Evolutionary conservation across 768 basidiomycete genomes (phyloP).

Genomic region (Lentinula aciculospora): DNA sequence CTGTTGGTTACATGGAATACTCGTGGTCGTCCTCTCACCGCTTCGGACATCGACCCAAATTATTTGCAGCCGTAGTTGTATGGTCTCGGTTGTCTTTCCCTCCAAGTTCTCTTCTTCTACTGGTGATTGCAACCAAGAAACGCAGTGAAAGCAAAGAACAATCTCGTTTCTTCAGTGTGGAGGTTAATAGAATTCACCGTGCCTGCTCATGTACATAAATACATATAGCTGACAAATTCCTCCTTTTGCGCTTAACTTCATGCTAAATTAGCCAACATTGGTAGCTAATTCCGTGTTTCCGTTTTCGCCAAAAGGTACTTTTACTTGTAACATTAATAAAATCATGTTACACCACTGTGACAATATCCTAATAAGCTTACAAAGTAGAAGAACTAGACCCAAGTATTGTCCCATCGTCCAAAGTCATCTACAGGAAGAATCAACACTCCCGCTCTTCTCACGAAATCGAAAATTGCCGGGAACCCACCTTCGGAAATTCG

Average conservation of each 20-base stretch:
- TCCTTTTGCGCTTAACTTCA: background rate
- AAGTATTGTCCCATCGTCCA: slow-evolving; percentile 13
- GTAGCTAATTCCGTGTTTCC: background rate
- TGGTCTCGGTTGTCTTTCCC: background rate
- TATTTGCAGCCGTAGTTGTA: background rate
- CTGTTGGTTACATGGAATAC: slow-evolving; percentile 11
- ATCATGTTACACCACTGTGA: background rate
- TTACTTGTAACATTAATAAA: too few relatives aligned
- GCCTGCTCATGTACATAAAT: background rate
- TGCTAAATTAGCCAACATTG: background rate
- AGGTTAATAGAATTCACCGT: background rate
- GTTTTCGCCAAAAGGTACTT: too few relatives aligned
- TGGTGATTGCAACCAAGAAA: background rate
- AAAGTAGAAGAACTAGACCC: slow-evolving; percentile 7
- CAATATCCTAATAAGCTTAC: background rate
- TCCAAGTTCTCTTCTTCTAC: background rate
- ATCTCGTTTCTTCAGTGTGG: background rate
- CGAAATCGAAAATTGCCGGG: background rate
- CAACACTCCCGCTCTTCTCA: slow-evolving; percentile 14
- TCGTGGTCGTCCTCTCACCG: slow-evolving; percentile 5
- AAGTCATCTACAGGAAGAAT: background rate
- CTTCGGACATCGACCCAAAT: slow-evolving; percentile 9
- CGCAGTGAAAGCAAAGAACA: background rate
- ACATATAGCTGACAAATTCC: background rate
- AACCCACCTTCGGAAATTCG: slow-evolving; percentile 52